phyloP scores from a whole-genome alignment of 371 early-diverging fungal species.

The Saksenaea vasiformis region DNA sequence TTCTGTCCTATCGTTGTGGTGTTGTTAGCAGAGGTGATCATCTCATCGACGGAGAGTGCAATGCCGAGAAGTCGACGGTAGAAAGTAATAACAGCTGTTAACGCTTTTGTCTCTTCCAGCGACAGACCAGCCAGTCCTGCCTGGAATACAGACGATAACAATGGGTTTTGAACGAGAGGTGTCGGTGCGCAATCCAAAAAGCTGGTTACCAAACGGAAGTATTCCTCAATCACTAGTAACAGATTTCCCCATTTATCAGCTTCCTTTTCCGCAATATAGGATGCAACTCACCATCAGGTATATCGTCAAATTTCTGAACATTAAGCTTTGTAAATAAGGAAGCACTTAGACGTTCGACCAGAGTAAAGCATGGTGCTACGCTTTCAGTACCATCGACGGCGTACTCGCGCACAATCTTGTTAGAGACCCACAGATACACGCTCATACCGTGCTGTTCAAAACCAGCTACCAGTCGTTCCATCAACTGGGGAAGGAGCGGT shows the following conservation, averaged over 20 bases:
- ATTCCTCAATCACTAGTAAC: conserved; percentile 65
- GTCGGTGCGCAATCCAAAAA: conserved; percentile 60
- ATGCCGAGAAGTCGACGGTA: conserved; percentile 48
- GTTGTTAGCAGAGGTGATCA: conserved; percentile 13
- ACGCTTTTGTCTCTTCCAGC: conserved; percentile 63
- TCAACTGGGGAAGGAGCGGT: conserved; percentile 54
- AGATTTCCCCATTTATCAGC: conserved; percentile 1
- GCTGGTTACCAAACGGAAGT: conserved; percentile 60
- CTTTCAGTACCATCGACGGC: conserved; percentile 39
- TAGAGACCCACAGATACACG: conserved; percentile 77
- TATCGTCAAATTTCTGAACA: conserved; percentile 53
- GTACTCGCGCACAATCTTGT: conserved; percentile 45
- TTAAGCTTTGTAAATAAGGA: conserved; percentile 61
- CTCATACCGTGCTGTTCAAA: conserved; percentile 68
- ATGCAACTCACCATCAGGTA: conserved; percentile 63
- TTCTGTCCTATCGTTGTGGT: conserved; percentile 27
- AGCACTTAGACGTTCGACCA: conserved; percentile 60
- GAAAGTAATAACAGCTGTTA: conserved; percentile 59
- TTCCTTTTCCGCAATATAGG: not conserved
- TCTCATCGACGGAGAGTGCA: conserved; percentile 25
- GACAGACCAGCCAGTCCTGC: conserved; percentile 66
- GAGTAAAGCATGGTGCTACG: conserved; percentile 32
- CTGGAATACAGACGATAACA: conserved; percentile 65
- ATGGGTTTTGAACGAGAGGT: conserved; percentile 55
- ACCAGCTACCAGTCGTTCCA: conserved; percentile 56